These are phyloP conservation scores for Imleria badia DNA, from an alignment of 768 basidiomycete genomes.

Conservation along the genomic window DNA sequence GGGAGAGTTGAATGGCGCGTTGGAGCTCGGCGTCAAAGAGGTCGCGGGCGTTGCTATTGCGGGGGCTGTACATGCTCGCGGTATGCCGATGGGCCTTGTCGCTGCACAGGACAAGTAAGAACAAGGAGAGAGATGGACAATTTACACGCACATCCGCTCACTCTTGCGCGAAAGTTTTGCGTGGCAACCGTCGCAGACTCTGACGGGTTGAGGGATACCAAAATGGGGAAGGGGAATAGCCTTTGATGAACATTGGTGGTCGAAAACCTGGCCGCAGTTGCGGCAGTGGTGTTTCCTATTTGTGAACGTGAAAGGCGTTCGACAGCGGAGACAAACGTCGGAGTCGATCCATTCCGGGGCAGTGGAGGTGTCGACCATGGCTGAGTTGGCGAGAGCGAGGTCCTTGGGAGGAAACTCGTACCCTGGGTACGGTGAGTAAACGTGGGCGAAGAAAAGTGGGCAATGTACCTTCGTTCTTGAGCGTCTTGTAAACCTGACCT, in stretches of 20 bases:
- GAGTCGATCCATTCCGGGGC: conserved; percentile 98
- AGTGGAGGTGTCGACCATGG: conserved; percentile 87
- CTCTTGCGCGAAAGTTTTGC: conserved; percentile 69
- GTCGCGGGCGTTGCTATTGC: conserved; percentile 59
- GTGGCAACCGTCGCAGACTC: conserved; percentile 91
- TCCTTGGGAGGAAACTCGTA: conserved; percentile 85
- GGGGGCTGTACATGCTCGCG: conserved; percentile 50
- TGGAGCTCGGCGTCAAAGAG: conserved; percentile 85
- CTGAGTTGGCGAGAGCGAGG: conserved; percentile 62
- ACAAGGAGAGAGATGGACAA: neutral
- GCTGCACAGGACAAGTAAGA: conserved; percentile 19
- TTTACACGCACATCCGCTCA: conserved; percentile 49
- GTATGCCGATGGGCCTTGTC: conserved; percentile 56
- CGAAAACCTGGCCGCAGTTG: conserved; percentile 96
- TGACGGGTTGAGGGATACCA: conserved; percentile 87
- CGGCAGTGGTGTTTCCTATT: conserved; percentile 98
- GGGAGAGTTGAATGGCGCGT: conserved; percentile 87
- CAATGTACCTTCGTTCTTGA: conserved; percentile 69
- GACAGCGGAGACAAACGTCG: conserved; percentile 90
- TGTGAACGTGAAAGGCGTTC: conserved; percentile 88
- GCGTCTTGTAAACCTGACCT: conserved; percentile 73
- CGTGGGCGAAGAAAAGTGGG: neutral
- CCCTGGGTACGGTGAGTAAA: conserved; percentile 41
- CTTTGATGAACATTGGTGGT: conserved; percentile 89
- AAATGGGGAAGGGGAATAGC: conserved; percentile 85